A percentile compares a stretch with the other conserved stretches of the same genome.
phyloP scores from a whole-genome alignment of 2,329 filamentous ascomycete species.

The Pseudodiploospora longispora region DNA sequence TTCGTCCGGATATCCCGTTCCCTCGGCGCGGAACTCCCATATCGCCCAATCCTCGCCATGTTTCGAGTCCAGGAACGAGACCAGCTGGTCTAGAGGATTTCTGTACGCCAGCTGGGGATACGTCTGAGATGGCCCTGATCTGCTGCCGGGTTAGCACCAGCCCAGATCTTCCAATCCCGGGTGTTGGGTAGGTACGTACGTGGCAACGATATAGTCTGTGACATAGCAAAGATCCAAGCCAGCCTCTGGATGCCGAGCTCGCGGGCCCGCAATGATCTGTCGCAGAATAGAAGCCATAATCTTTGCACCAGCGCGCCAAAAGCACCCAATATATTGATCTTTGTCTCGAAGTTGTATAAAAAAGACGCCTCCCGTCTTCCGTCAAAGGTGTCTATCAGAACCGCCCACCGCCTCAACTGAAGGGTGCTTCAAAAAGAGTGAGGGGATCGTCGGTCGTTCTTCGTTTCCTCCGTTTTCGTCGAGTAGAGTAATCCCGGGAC shows the following conservation, averaged over 20 bases:
- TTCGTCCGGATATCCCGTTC: conserved; percentile 87
- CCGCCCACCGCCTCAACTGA: too few species aligned
- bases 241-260: conserved; percentile 75
- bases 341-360: too few species aligned
- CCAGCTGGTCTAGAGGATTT: conserved; percentile 81
- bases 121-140: conserved; percentile 81
- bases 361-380: too few species aligned
- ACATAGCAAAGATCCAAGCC: conserved; percentile 94
- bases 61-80: conserved; percentile 78
- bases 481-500: too few species aligned
- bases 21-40: conserved; percentile 96
- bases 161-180: background rate
- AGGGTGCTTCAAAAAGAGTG: too few species aligned
- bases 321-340: too few species aligned
- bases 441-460: too few species aligned
- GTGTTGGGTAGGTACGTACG: conserved; percentile 30
- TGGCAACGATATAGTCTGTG: conserved; percentile 65
- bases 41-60: conserved; percentile 85
- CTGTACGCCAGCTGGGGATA: conserved; percentile 90
- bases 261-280: conserved; percentile 84
- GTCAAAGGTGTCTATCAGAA: too few species aligned
- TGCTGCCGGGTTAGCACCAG: conserved; percentile 27
- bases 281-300: conserved; percentile 64
- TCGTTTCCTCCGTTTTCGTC: too few species aligned
- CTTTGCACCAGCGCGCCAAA: too few species aligned